Conservation (phyloP, 2,329 filamentous ascomycete genomes). For the Botryotinia globosa region DNA sequence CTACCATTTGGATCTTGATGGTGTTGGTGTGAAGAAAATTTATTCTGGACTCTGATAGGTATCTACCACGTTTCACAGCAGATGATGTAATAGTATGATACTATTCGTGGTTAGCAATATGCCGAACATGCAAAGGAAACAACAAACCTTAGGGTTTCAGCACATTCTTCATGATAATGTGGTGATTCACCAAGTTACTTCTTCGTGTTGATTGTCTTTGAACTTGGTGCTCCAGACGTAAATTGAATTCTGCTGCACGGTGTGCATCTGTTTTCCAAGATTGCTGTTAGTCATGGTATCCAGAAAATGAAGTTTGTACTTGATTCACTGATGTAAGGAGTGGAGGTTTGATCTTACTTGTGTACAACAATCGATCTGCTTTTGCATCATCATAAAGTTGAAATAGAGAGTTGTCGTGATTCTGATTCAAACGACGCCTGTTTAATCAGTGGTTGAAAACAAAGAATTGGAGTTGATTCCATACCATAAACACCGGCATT, state of each 20-base stretch:
- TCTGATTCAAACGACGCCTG: neutral
- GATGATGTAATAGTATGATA: neutral
- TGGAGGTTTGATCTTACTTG: neutral
- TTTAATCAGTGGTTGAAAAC: neutral
- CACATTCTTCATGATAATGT: too few relatives aligned
- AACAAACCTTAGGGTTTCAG: neutral
- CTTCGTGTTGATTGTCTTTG: neutral
- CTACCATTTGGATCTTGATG: neutral
- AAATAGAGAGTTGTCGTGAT: rapidly evolving
- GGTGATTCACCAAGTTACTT: neutral
- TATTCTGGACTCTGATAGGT: neutral
- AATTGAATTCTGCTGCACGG: neutral
- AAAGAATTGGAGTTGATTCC: neutral
- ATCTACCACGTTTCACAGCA: neutral
- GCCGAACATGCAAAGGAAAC: neutral
- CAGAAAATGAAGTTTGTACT: neutral
- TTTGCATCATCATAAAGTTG: neutral
- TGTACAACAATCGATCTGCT: neutral
- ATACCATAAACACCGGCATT: neutral
- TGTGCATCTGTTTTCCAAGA: neutral
- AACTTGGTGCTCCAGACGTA: neutral
- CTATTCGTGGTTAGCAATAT: neutral
- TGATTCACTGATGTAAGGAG: neutral
- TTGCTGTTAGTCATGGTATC: neutral
- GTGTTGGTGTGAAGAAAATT: neutral